A percentile compares a stretch with the other conserved stretches of the same genome.
phyloP scores from a whole-genome alignment of 2,329 filamentous ascomycete species.

The Epicoccum sorghinum region DNA sequence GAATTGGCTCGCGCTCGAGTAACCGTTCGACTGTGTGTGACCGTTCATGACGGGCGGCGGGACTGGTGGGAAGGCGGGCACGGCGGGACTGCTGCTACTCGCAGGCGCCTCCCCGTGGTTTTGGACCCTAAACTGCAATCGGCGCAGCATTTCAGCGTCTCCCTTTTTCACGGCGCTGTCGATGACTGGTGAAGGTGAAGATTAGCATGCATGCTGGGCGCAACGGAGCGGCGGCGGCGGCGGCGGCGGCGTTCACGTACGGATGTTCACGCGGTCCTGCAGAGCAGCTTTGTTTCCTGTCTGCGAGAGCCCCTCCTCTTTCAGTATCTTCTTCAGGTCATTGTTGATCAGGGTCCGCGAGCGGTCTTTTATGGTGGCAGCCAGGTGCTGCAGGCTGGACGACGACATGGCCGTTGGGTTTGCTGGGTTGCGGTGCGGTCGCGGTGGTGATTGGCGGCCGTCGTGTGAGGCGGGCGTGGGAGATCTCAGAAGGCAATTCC shows the following conservation, averaged over 20 bases:
- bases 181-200: slow-evolving; percentile 46
- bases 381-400: slow-evolving; percentile 50
- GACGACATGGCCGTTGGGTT: slow-evolving; percentile 27
- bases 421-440: slow-evolving; percentile 3
- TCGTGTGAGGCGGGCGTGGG: not conserved
- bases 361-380: slow-evolving; percentile 48
- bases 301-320: slow-evolving; percentile 69
- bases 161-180: slow-evolving; percentile 39
- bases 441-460: not conserved
- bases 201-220: slow-evolving; percentile 19
- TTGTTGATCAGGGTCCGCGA: slow-evolving; percentile 64
- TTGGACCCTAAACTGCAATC: slow-evolving; percentile 48
- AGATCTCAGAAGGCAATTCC: slow-evolving; percentile 20
- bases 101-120: slow-evolving; percentile 48
- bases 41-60: slow-evolving; percentile 28
- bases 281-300: slow-evolving; percentile 86
- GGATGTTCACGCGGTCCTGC: slow-evolving; percentile 69
- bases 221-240: too few species aligned
- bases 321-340: slow-evolving; percentile 78
- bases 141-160: slow-evolving; percentile 45
- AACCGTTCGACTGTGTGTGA: slow-evolving; percentile 32
- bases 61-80: slow-evolving; percentile 23
- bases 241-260: slow-evolving; percentile 3
- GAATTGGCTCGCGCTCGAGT: slow-evolving; percentile 5
- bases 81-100: slow-evolving; percentile 25